Conservation (phyloP, 495 filamentous ascomycete species). For the Neurospora sp. region DNA sequence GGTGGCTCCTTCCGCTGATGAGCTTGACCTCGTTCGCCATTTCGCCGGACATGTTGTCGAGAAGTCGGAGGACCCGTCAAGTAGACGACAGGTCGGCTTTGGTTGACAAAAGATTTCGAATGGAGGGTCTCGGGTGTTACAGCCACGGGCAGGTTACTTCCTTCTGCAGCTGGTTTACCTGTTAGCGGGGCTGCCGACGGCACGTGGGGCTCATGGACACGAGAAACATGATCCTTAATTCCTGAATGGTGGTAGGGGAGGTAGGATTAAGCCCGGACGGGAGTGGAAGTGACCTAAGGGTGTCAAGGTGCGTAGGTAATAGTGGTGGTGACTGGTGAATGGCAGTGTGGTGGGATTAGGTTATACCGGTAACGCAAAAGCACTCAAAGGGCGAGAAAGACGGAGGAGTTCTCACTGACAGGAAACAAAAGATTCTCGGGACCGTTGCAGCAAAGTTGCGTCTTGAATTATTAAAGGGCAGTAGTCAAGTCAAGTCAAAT, state of each 20-base stretch:
- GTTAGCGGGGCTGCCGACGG: slow-evolving; percentile 18
- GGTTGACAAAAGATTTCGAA: slow-evolving; percentile 6
- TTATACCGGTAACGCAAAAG: background rate
- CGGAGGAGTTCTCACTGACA: background rate
- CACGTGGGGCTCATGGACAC: slow-evolving; percentile 2
- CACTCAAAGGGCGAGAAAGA: background rate
- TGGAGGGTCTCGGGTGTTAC: background rate
- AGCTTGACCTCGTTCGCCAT: slow-evolving; percentile 88
- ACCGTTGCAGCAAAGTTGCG: background rate
- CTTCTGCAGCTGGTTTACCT: slow-evolving; percentile 9
- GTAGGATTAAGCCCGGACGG: background rate
- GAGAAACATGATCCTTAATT: background rate
- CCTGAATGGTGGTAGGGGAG: background rate
- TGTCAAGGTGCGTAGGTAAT: background rate
- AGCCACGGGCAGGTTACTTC: slow-evolving; percentile 2
- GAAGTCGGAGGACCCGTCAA: slow-evolving; percentile 5
- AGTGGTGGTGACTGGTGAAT: slow-evolving; percentile 5
- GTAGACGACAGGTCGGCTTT: slow-evolving; percentile 11
- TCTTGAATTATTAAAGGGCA: background rate
- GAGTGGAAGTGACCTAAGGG: background rate
- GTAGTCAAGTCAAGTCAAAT: background rate
- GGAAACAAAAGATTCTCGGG: background rate
- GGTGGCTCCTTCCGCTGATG: slow-evolving; percentile 92
- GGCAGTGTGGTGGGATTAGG: background rate
- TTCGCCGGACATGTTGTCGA: slow-evolving; percentile 32